Conservation (phyloP, 2,329 filamentous ascomycete species). For the Fusarium foetens region DNA sequence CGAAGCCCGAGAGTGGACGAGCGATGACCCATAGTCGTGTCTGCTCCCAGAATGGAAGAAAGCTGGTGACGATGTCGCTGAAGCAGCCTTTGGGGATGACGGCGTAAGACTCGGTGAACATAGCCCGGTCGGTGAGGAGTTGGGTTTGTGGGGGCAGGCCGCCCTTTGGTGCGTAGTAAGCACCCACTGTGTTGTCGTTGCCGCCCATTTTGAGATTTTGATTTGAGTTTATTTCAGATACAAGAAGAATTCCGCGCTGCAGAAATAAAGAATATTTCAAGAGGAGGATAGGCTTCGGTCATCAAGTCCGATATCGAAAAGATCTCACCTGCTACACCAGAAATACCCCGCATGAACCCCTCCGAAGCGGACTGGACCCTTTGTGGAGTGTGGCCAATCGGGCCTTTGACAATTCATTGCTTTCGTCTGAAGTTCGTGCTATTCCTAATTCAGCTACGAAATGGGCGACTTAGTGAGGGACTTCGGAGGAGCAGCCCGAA, state of each 20-base stretch:
- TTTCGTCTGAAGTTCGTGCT: background rate
- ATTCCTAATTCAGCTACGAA: background rate
- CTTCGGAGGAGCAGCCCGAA: background rate
- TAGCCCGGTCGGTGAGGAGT: slow-evolving; percentile 25
- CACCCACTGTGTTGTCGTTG: slow-evolving; percentile 8
- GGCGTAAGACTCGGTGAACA: slow-evolving; percentile 33
- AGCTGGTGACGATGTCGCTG: slow-evolving; percentile 33
- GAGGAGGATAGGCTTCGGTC: background rate
- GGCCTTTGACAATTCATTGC: background rate
- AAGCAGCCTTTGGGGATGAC: slow-evolving; percentile 32
- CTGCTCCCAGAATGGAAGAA: slow-evolving; percentile 27
- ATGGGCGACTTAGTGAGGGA: background rate
- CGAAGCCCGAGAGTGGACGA: slow-evolving; percentile 23
- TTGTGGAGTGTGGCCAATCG: background rate
- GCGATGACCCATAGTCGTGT: slow-evolving; percentile 29
- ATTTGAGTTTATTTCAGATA: background rate
- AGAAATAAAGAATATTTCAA: background rate
- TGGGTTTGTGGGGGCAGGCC: slow-evolving; percentile 27
- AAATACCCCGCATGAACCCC: slow-evolving; percentile 6
- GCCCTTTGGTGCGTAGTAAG: slow-evolving; percentile 29
- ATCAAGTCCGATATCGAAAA: background rate
- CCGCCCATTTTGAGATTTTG: background rate
- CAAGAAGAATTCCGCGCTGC: background rate
- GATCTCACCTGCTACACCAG: background rate
- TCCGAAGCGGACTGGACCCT: background rate